Evolutionary conservation across 495 filamentous ascomycete genomes (phyloP).

Genomic region (Penicillium daleae): DNA sequence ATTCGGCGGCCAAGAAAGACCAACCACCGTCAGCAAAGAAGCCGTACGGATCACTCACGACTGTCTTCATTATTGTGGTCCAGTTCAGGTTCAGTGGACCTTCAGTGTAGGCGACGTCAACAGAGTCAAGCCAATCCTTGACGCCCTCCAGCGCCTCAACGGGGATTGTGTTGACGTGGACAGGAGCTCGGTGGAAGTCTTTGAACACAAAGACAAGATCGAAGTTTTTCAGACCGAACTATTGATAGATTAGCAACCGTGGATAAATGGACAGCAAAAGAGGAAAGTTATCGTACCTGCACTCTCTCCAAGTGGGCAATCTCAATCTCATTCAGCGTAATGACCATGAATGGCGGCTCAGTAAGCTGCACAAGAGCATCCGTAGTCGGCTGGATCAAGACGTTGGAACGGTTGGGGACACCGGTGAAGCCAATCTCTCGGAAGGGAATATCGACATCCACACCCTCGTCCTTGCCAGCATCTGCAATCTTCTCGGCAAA

Average conservation of each 20-base stretch:
- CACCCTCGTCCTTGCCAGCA: conserved; percentile 78
- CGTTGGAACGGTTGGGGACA: conserved; percentile 92
- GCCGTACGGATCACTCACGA: conserved; percentile 85
- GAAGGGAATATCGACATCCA: conserved; percentile 95
- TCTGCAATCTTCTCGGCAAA: conserved; percentile 98
- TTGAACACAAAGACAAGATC: conserved; percentile 98
- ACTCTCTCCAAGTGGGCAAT: conserved; percentile 96
- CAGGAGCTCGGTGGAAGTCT: conserved; percentile 84
- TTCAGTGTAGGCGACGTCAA: conserved; percentile 92
- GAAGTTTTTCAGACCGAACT: conserved; percentile 98
- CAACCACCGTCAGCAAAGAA: conserved; percentile 97
- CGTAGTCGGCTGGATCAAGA: conserved; percentile 92
- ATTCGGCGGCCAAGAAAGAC: conserved; percentile 87
- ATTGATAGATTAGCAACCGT: conserved; percentile 22
- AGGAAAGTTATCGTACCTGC: conserved; percentile 53
- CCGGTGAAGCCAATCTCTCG: conserved; percentile 96
- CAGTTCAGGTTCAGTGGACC: conserved; percentile 98
- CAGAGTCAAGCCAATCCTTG: conserved; percentile 96
- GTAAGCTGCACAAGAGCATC: conserved; percentile 98
- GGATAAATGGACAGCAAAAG: background rate
- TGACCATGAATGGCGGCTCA: conserved; percentile 93
- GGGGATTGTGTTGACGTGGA: conserved; percentile 97
- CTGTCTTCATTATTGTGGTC: conserved; percentile 99
- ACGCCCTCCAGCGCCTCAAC: conserved; percentile 93
- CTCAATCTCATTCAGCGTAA: conserved; percentile 95